Evolutionary conservation across 768 basidiomycete species (phyloP), one percentile per base, ranked within the genome.

Genomic region (Russula ochroleuca): DNA sequence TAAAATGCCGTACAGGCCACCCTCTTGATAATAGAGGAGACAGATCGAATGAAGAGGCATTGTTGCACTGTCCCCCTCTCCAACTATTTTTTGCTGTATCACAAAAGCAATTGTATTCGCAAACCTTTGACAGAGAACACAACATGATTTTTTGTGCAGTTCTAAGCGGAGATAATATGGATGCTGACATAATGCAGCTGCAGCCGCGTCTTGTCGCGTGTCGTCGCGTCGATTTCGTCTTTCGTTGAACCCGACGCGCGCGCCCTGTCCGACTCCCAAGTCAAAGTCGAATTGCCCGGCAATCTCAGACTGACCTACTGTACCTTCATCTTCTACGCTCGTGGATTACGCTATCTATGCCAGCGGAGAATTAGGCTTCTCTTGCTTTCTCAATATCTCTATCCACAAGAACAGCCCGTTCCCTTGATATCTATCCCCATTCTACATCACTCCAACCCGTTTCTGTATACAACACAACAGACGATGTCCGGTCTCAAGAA

Each of bases 401-500:
- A 55, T 38, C 47, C 56, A 64, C 63, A 52, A 48, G 45, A 50
- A 33, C 62, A 15, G 15, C 51, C 57, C 19, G 37, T 40, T 25
- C 21, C 60, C 55, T 63, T 47, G 63, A 63, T 66, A 60, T 68
- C 64, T 67, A 68, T 57, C 67, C 61, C 62, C 66, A 62, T 49
- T 68, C 67, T 63, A 67, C 59, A 51, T 55, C 61, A 37, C 43
- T 64, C 51, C 15, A 66, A 50, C 59, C 66, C 35, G 28, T 45
- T 57, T 56, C 60, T 62, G 65, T 49, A 59, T 47, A 37, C 45
- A 48, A 14, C 56, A 38, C 51, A 41, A 37, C 25, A 41, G 35
- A 43, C 62, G 63, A 90, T 90, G 88, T 85, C 88, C 62, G 83
- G 83, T 60, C 81, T 91, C 75, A 89, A 88, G 79, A 90, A 91